These are phyloP conservation scores for Capniomyces stellatus DNA, from an alignment of 371 early-diverging fungal species.

Conservation along the genomic window DNA sequence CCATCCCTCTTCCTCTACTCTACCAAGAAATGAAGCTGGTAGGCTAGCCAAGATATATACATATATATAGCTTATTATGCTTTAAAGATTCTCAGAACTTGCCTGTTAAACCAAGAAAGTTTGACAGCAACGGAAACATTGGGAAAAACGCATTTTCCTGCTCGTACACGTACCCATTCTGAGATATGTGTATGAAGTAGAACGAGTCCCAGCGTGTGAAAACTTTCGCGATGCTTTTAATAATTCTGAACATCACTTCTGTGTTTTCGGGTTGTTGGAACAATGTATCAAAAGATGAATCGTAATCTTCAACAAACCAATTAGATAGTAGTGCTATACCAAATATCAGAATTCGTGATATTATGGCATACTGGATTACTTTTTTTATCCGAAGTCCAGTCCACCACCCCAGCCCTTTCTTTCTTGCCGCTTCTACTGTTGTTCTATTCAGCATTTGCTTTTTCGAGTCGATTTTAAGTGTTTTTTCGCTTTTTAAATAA, in stretches of 20 bases:
- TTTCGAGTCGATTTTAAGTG: too few species aligned
- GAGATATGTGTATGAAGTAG: conserved; percentile 68
- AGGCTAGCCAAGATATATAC: too few species aligned
- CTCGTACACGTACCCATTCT: conserved; percentile 68
- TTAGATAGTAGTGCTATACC: conserved; percentile 24
- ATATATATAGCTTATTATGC: background rate
- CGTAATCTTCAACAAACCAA: conserved; percentile 32
- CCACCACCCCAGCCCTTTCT: conserved; percentile 1
- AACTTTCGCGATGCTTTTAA: conserved; percentile 23
- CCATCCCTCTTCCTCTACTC: too few species aligned
- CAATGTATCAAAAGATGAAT: conserved; percentile 28
- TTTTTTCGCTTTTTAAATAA: background rate
- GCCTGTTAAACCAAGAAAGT: background rate
- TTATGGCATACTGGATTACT: conserved; percentile 9
- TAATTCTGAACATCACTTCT: conserved; percentile 3
- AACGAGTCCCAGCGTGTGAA: conserved; percentile 86
- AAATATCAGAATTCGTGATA: conserved; percentile 12
- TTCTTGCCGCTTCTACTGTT: background rate
- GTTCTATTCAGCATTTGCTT: background rate
- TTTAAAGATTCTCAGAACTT: background rate
- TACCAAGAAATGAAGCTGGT: too few species aligned
- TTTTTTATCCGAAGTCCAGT: conserved; percentile 4
- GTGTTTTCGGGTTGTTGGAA: conserved; percentile 1
- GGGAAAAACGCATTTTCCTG: conserved; percentile 91
- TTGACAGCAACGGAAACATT: conserved; percentile 37